Percentiles rank a stretch among this genome's conserved stretches.
These are phyloP conservation scores for Vitis hybrid DNA, from an alignment of 177 flowering plant species.

Conservation along the genomic window DNA sequence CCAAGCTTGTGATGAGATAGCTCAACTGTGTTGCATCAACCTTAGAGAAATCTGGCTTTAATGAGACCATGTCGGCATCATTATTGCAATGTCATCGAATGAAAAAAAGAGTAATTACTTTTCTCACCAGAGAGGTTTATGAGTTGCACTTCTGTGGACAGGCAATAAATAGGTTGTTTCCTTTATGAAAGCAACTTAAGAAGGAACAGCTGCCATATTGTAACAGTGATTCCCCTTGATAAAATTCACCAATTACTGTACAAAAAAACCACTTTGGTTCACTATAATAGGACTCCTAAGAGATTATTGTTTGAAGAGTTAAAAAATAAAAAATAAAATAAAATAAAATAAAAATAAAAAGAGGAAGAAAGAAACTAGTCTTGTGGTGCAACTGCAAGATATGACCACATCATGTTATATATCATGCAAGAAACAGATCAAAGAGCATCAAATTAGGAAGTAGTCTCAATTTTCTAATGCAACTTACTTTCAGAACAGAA, in stretches of 20 bases:
- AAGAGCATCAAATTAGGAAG: background rate
- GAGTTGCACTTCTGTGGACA: background rate
- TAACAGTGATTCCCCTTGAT: background rate
- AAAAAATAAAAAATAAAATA: too few relatives aligned
- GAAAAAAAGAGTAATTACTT: background rate
- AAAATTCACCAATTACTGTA: background rate
- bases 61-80: background rate
- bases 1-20: background rate
- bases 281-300: background rate
- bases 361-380: too few relatives aligned
- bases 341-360: too few relatives aligned
- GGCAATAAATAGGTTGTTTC: background rate
- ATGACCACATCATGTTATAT: background rate
- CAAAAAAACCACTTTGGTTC: background rate
- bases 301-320: too few relatives aligned
- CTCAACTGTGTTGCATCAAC: background rate
- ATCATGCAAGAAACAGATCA: slow-evolving; percentile 2
- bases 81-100: background rate
- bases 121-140: background rate
- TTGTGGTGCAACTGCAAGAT: too few relatives aligned
- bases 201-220: background rate
- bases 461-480: background rate
- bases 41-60: background rate
- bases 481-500: background rate
- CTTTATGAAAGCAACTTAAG: background rate